Base-by-base conservation (phyloP, 176 grass and related monocot species). In the Triticum dicoccoides region DNA sequence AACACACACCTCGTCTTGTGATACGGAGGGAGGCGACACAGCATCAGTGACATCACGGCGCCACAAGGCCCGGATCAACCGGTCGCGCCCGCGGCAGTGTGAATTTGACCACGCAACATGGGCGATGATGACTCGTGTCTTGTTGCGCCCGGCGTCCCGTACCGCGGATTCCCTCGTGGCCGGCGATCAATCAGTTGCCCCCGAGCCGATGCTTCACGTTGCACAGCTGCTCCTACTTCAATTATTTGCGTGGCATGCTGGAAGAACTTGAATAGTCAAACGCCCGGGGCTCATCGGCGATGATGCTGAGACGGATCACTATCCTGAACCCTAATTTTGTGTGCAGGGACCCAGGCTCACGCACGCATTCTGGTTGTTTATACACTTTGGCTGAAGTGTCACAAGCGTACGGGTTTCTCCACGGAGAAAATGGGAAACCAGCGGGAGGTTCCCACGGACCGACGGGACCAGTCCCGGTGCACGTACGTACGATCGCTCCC, bases 91-190 rank as follows among this genome's bases (percentile, higher is more conserved):
- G 68, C 69, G 4, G 80, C 42, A 4, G 45, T 70, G 44, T 62
- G 23, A 83, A 45, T 9, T 44, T 73, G 52, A n/a, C 52, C 3
- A 8, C 11, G 21, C 39, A 59, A 37, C 65, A 38, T 9, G 10
- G 51, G 5, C 12, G 51, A 11, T 49, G 33, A 11, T n/a, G 37
- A 52, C 8, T 38, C n/a, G 5, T 27, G 37, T 42, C 45, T 69
- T 78, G 84, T 78, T 78, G n/a, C 66, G 56, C 58, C 62, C 45
- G 30, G 30, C 47, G 84, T 86, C 75, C 45, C 9, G 63, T 66
- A 9, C 1, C 0, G 41, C 70, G 6, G 68, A 73, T 83, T 61
- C 81, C 32, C 44, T 21, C 33, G 67, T 83, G 69, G 49, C 49
- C 49, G 49, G 3, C 64, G 15, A 74, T 83, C 54, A 44, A 73